A percentile compares a stretch with the other conserved stretches of the same genome.
Evolutionary conservation across 495 filamentous ascomycete genomes (phyloP).

Genomic region (Podospora conica): DNA sequence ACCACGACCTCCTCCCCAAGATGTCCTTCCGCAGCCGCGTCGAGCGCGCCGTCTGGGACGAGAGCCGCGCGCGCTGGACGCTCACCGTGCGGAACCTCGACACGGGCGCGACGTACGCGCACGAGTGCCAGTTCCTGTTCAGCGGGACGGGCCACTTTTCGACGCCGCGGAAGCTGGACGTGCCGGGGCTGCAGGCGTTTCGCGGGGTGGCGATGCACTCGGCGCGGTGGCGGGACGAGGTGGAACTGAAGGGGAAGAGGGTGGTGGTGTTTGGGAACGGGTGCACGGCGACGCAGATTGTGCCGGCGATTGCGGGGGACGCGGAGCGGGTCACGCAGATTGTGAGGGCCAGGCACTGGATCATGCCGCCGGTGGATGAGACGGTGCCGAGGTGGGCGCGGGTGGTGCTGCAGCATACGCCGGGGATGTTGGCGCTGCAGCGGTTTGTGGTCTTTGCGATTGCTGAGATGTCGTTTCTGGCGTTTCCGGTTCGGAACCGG

Average conservation of each 20-base stretch:
- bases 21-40: constrained; percentile 56
- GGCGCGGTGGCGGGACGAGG: constrained; percentile 46
- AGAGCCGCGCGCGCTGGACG: constrained; percentile 39
- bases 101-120: neutral
- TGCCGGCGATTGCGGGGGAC: constrained; percentile 29
- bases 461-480: constrained; percentile 12
- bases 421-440: constrained; percentile 22
- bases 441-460: constrained; percentile 20
- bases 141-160: constrained; percentile 47
- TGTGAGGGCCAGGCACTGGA: constrained; percentile 29
- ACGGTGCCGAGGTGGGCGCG: constrained; percentile 8
- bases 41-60: constrained; percentile 52
- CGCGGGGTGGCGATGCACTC: constrained; percentile 53
- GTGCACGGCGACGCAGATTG: constrained; percentile 46
- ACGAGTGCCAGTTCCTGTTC: constrained; percentile 38
- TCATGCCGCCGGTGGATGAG: constrained; percentile 33
- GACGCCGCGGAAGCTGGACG: constrained; percentile 31
- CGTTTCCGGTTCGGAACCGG: constrained; percentile 20
- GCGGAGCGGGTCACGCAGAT: constrained; percentile 31
- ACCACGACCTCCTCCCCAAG: constrained; percentile 53
- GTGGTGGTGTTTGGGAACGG: constrained; percentile 59
- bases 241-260: constrained; percentile 45
- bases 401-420: constrained; percentile 20
- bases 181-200: constrained; percentile 51
- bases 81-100: constrained; percentile 8